These are phyloP conservation scores for Guadua angustifolia DNA, from an alignment of 176 grass and related monocot genomes.

Conservation along the genomic window DNA sequence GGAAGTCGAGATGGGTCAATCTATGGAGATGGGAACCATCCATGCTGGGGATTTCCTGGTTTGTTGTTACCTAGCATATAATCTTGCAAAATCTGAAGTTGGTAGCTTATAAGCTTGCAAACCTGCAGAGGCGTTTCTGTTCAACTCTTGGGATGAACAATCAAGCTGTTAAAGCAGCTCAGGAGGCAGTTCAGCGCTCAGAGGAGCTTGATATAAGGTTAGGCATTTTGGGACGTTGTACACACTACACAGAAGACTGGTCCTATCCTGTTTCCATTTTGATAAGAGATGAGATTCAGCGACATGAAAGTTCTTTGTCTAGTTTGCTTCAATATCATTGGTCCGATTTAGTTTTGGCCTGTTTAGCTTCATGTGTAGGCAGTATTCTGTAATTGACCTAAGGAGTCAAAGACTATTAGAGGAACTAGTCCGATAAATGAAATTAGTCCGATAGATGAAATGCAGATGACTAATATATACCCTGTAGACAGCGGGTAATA, in stretches of 20 bases:
- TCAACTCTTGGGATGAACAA: slow-evolving; percentile 93
- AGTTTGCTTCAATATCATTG: slow-evolving; percentile 8
- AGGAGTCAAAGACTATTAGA: not conserved
- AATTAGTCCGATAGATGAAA: no score
- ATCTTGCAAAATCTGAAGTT: not conserved
- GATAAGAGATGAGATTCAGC: not conserved
- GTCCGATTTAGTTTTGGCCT: not conserved
- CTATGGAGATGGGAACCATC: slow-evolving; percentile 96
- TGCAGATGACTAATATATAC: not conserved
- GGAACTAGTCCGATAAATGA: not conserved
- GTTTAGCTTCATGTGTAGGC: not conserved
- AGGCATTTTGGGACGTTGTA: slow-evolving; percentile 8
- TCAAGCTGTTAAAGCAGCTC: slow-evolving; percentile 83
- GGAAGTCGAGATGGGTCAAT: slow-evolving; percentile 94
- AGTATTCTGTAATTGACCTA: slow-evolving; percentile 11
- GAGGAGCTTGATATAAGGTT: slow-evolving; percentile 93
- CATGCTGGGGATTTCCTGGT: slow-evolving; percentile 90
- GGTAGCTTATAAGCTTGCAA: slow-evolving; percentile 37
- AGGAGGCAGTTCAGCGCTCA: slow-evolving; percentile 81
- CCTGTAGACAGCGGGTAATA: not conserved
- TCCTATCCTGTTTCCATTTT: not conserved
- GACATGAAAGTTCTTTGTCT: slow-evolving; percentile 11
- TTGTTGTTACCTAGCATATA: slow-evolving; percentile 25
- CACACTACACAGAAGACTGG: not conserved
- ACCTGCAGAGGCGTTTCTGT: slow-evolving; percentile 80